Base-by-base conservation (phyloP, 306 rosid genomes). In the Cucurbita moschata region DNA sequence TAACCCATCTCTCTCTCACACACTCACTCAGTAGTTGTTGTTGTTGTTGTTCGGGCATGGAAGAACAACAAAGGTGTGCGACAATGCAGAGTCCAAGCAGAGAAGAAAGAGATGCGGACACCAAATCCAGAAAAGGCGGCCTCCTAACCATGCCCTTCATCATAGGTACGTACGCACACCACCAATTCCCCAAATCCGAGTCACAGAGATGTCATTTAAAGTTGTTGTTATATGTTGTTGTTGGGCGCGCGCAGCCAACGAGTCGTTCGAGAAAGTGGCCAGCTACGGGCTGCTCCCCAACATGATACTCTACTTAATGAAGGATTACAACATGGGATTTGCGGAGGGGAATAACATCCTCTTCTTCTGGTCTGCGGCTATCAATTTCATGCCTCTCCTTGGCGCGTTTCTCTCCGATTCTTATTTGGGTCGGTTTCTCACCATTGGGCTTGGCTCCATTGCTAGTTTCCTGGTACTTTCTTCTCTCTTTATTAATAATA, bases 331-430 rank as follows among this genome's bases (percentile, higher is more conserved):
- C 4, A 15, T 90, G 40, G 23, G 84, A 57, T 74, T 87, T 1
- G 54, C 81, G 61, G 77, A 79, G 74, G 90, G 82, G 37, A 77
- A 81, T 4, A 87, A 79, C 49, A 57, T 84, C 5, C 13, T 89
- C 26, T 73, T 80, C 69, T 77, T 79, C 1, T 87, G 92, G 96
- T 58, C 81, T 46, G 92, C 90, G 10, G 85, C 84, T 7, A 64
- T 83, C 23, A 86, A 87, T 78, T 80, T 90, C 62, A 40, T 77
- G 79, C 92, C 96, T 38, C 10, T 86, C 35, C 0, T 87, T 14
- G 92, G 80, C 30, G 96, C 96, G 15, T 86, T 87, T 39, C n/a
- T 84, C n/a, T 79, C 90, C 38, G 92, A 89, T 89, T 86, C 92
- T 71, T 87, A 73, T 68, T 70, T 87, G 67, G 96, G 92, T 64